These are phyloP conservation scores for Boletellus deceptivus DNA, from an alignment of 1,284 basidiomycete species.

Conservation along the genomic window DNA sequence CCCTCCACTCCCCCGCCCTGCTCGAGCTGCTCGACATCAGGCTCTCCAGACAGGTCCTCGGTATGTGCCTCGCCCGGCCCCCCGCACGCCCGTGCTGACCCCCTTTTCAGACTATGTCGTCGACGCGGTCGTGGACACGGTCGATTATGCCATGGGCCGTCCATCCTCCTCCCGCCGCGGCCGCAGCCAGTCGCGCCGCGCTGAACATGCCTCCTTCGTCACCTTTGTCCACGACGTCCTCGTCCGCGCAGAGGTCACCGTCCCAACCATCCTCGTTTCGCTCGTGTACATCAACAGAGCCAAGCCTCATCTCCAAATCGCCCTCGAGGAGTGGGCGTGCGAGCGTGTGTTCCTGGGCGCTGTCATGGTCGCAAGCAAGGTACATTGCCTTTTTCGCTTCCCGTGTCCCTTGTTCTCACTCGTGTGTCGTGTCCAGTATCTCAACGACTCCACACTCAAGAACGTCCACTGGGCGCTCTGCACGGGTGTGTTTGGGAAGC, in stretches of 20 bases:
- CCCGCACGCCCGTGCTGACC: not conserved
- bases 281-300: conserved; percentile 72
- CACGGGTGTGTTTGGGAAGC: conserved; percentile 75
- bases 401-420: conserved; percentile 18
- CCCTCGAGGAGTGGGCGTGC: conserved; percentile 74
- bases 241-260: conserved; percentile 63
- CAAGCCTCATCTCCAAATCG: conserved; percentile 70
- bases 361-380: conserved; percentile 70
- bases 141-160: conserved; percentile 67
- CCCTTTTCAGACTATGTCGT: conserved; percentile 59
- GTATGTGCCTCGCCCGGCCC: conserved; percentile 40
- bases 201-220: conserved; percentile 55
- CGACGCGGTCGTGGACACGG: conserved; percentile 63
- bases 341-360: conserved; percentile 75
- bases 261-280: conserved; percentile 59
- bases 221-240: conserved; percentile 64
- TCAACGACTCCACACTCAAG: conserved; percentile 74
- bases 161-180: conserved; percentile 52
- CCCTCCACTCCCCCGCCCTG: conserved; percentile 58
- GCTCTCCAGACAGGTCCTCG: conserved; percentile 55
- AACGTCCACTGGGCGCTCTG: conserved; percentile 77
- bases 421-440: conserved; percentile 44
- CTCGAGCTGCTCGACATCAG: conserved; percentile 63
- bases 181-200: conserved; percentile 44
- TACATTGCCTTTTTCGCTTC: conserved; percentile 32